phyloP scores from a whole-genome alignment of 2,329 filamentous ascomycete species.

The Diaporthe longicolla region DNA sequence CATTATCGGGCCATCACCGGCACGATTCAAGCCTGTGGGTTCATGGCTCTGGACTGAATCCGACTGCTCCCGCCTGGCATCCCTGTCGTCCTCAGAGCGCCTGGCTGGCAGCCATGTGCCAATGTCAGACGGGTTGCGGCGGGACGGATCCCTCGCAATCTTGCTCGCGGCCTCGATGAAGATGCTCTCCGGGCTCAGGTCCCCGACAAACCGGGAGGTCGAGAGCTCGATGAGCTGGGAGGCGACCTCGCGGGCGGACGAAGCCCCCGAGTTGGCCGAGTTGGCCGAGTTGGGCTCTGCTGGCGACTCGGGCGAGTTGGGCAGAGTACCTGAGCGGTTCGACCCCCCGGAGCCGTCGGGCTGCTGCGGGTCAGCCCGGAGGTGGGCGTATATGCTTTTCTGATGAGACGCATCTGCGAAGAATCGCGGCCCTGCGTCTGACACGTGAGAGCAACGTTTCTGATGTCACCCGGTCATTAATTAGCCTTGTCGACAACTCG shows the following conservation, averaged over 20 bases:
- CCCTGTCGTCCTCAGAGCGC: slow-evolving; percentile 50
- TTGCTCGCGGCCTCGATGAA: slow-evolving; percentile 48
- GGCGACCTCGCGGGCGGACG: slow-evolving; percentile 46
- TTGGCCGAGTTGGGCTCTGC: slow-evolving; percentile 41
- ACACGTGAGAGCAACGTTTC: slow-evolving; percentile 49
- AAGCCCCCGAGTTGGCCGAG: slow-evolving; percentile 44
- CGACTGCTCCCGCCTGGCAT: neutral
- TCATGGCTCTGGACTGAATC: neutral
- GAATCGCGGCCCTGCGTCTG: slow-evolving; percentile 37
- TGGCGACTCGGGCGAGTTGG: slow-evolving; percentile 44
- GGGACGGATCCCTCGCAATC: slow-evolving; percentile 1
- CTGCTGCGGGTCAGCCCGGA: slow-evolving; percentile 15
- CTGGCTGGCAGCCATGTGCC: slow-evolving; percentile 53
- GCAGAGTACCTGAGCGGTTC: slow-evolving; percentile 44
- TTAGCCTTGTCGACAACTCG: neutral
- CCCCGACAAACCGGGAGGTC: slow-evolving; percentile 54
- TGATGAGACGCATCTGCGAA: slow-evolving; percentile 7
- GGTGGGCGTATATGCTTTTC: slow-evolving; percentile 18
- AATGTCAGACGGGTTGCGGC: slow-evolving; percentile 35
- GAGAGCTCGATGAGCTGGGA: slow-evolving; percentile 50
- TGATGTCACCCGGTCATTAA: neutral
- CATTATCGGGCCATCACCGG: neutral
- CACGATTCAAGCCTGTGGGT: neutral
- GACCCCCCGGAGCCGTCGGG: slow-evolving; percentile 36
- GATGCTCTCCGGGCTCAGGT: slow-evolving; percentile 50